Conservation (phyloP, 306 rosid species). For the peach (Prunus persica) region Prunus_persica_NCBIv2 NC_034015.1:20897501-20898000, state of each 20-base stretch:
- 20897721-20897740: not conserved
- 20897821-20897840: not conserved
- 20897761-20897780: not conserved
- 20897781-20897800: not conserved
- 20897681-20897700: not conserved
- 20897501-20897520: not conserved
- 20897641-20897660: too few relatives aligned
- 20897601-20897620: not conserved
- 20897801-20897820: not conserved
- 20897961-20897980: not conserved
- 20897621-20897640: not conserved
- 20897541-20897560: not conserved
- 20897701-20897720: not conserved
- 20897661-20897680: not conserved
- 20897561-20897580: not conserved
- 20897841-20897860: not conserved
- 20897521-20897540: not conserved
- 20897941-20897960: constrained; percentile 14
- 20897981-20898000: not conserved
- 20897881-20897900: not conserved
- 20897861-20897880: not conserved
- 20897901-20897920: constrained; percentile 2
- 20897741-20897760: not conserved
- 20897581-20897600: not conserved
- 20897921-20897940: not conserved